These are phyloP conservation scores for Irpex lacteus DNA, from an alignment of 1,284 basidiomycete species.

Conservation along the genomic window DNA sequence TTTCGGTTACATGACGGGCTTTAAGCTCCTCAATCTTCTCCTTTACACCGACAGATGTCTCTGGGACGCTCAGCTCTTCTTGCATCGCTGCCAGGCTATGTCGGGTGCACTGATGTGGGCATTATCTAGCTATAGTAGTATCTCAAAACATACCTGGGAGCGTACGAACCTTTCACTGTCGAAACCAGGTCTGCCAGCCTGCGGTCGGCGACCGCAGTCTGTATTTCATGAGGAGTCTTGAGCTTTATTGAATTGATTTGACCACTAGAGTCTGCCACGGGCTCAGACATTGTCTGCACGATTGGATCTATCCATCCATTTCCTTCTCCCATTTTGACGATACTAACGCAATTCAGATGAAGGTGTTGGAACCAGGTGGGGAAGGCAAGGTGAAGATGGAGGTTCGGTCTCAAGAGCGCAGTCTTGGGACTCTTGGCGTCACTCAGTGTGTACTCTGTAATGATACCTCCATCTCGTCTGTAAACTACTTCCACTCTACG, in stretches of 20 bases:
- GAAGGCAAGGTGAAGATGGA: too few species aligned
- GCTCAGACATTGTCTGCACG: not conserved
- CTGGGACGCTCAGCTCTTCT: constrained; percentile 15
- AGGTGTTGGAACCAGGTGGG: too few species aligned
- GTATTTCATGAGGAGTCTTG: constrained; percentile 4
- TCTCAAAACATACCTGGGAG: constrained; percentile 23
- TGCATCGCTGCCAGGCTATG: constrained; percentile 18
- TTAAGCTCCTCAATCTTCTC: constrained; percentile 18
- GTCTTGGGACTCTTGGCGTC: too few species aligned
- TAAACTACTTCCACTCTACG: too few species aligned
- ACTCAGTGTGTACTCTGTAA: too few species aligned
- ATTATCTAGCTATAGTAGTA: not conserved
- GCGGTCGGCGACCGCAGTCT: constrained; percentile 23
- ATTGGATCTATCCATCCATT: not conserved
- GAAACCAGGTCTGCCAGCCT: constrained; percentile 23
- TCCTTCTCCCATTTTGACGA: not conserved
- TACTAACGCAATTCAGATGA: too few species aligned
- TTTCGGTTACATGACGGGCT: constrained; percentile 20
- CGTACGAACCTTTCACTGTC: constrained; percentile 24
- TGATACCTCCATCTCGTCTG: too few species aligned
- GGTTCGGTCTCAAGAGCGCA: too few species aligned
- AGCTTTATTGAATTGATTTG: not conserved
- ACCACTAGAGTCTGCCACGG: not conserved
- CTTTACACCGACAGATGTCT: constrained; percentile 15
- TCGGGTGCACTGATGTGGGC: constrained; percentile 8